A percentile compares a stretch with the other conserved stretches of the same genome.
phyloP scores from a whole-genome alignment of 345 rosid genomes.

The Hypericum perforatum region DNA sequence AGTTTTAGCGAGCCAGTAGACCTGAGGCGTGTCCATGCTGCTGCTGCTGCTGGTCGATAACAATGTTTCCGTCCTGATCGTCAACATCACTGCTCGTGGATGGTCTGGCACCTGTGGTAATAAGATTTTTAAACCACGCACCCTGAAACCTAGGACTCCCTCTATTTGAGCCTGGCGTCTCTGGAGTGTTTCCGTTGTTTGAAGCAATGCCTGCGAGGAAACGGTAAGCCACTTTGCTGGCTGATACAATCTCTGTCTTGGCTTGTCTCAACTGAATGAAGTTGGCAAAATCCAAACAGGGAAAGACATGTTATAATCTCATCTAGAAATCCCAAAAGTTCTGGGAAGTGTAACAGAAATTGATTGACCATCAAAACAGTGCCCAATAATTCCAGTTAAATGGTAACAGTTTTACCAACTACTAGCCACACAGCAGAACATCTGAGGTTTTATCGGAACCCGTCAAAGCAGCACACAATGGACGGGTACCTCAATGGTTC shows the following conservation, averaged over 20 bases:
- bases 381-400: no score
- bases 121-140: constrained; percentile 71
- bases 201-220: constrained; percentile 59
- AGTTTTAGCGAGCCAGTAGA: no score
- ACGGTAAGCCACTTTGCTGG: constrained; percentile 95
- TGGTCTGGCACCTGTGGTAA: constrained; percentile 57
- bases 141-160: constrained; percentile 54
- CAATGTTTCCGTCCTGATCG: no score
- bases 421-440: no score
- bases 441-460: no score
- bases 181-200: constrained; percentile 27
- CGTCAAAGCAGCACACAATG: no score
- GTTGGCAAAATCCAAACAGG: background rate
- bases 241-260: constrained; percentile 81
- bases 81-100: constrained; percentile 37
- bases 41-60: background rate
- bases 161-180: constrained; percentile 45
- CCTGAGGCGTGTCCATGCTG: background rate
- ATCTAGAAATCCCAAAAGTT: no score
- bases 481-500: no score
- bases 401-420: no score
- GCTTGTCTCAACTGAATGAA: constrained; percentile 95
- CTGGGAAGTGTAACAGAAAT: no score
- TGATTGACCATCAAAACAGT: no score
- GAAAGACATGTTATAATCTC: no score